Evolutionary conservation across 129 eudicot species (phyloP).

Genomic region (Kitagawia praeruptora): DNA sequence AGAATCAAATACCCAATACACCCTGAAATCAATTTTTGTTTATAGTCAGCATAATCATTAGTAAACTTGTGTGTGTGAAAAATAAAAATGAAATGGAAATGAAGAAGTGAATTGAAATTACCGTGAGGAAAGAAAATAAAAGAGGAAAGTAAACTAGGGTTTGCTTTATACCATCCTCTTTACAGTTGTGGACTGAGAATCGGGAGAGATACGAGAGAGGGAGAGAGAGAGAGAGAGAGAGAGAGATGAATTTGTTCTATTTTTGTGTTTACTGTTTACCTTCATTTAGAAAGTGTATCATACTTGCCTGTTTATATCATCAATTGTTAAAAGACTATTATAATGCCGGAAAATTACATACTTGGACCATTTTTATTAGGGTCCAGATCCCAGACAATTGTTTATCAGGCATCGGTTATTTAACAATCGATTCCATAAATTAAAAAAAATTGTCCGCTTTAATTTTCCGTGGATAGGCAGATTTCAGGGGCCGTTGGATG

Average conservation of each 20-base stretch:
- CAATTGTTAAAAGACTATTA: too few relatives aligned
- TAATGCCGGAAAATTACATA: too few relatives aligned
- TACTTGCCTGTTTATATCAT: too few relatives aligned
- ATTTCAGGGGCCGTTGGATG: too few relatives aligned
- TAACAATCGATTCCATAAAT: too few relatives aligned
- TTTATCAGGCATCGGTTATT: too few relatives aligned
- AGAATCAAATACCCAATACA: constrained; percentile 15
- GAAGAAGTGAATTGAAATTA: not conserved
- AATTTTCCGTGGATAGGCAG: too few relatives aligned
- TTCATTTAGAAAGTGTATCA: not conserved
- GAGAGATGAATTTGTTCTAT: not conserved
- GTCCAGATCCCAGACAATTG: too few relatives aligned
- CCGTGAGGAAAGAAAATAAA: not conserved
- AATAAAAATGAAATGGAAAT: not conserved
- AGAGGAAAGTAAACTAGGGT: not conserved
- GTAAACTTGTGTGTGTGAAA: not conserved
- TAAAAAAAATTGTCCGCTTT: too few relatives aligned
- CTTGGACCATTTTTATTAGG: too few relatives aligned
- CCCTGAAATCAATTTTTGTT: not conserved
- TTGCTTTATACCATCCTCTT: not conserved
- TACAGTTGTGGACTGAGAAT: not conserved
- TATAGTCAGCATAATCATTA: not conserved
- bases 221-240: not conserved
- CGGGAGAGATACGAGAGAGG: not conserved
- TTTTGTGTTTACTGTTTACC: constrained; percentile 1